Evolutionary conservation across 140 eudicot genomes (phyloP).

Genomic region (Ambrosia hybrid): DNA sequence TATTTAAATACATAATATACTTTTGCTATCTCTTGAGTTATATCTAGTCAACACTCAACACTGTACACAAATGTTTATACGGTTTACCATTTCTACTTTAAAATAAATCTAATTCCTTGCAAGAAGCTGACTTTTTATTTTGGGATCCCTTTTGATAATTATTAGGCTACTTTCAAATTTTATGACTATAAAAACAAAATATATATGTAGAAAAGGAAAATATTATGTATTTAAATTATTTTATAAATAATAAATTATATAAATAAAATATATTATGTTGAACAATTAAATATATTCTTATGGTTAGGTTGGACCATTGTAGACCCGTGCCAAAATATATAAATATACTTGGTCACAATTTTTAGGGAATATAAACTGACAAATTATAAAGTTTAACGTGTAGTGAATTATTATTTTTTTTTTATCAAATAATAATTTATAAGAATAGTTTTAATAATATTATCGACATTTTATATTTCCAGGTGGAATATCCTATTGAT

Average conservation of each 20-base stretch:
- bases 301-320: constrained; percentile 12
- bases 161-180: constrained; percentile 8
- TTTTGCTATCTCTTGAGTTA: too few species aligned
- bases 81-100: too few species aligned
- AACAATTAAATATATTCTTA: background rate
- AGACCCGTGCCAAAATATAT: background rate
- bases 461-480: constrained; percentile 19
- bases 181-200: background rate
- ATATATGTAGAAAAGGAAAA: background rate
- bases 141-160: constrained; percentile 16
- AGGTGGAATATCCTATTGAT: constrained; percentile 76
- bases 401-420: constrained; percentile 4
- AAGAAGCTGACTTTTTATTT: constrained; percentile 31
- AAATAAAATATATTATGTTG: background rate
- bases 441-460: background rate
- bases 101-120: constrained; percentile 22
- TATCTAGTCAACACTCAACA: too few species aligned
- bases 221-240: too few species aligned
- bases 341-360: constrained; percentile 16
- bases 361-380: constrained; percentile 49
- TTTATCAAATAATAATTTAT: background rate
- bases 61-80: too few species aligned
- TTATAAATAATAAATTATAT: background rate
- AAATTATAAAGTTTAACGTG: constrained; percentile 15
- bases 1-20: too few species aligned